These are phyloP conservation scores for Rugonectria rugulosa DNA, from an alignment of 2,329 filamentous ascomycete genomes.

Conservation along the genomic window DNA sequence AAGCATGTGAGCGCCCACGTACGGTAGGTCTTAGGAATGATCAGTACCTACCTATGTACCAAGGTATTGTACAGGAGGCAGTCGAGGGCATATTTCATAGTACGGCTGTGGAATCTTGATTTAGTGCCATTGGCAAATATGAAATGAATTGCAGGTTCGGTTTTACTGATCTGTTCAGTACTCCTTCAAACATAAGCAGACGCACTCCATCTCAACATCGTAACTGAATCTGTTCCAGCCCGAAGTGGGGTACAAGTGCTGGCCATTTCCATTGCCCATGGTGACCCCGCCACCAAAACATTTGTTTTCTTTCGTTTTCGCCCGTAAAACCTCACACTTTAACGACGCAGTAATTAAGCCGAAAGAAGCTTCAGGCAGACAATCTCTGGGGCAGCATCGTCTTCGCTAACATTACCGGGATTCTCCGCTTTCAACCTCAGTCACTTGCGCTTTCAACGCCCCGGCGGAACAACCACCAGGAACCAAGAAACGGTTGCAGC, in stretches of 20 bases:
- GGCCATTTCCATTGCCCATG: slow-evolving; percentile 11
- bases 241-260: slow-evolving; percentile 12
- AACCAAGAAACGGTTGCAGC: not conserved
- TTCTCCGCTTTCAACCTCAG: not conserved
- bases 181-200: too few relatives aligned
- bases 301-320: slow-evolving; percentile 15
- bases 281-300: slow-evolving; percentile 19
- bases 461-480: not conserved
- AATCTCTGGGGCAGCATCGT: not conserved
- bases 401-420: too few relatives aligned
- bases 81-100: too few relatives aligned
- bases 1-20: too few relatives aligned
- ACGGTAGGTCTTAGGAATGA: too few relatives aligned
- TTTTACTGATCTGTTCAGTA: too few relatives aligned
- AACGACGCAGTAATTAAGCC: not conserved
- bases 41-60: too few relatives aligned
- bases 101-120: too few relatives aligned
- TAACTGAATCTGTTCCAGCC: slow-evolving; percentile 5
- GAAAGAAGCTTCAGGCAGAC: not conserved
- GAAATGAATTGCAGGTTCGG: not conserved
- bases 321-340: not conserved
- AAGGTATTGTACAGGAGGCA: too few relatives aligned
- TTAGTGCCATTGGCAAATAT: too few relatives aligned
- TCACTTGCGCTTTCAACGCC: not conserved
- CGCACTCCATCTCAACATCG: too few relatives aligned